These are phyloP conservation scores for Rheum nobile DNA, from an alignment of 148 eudicot species.

Conservation along the genomic window DNA sequence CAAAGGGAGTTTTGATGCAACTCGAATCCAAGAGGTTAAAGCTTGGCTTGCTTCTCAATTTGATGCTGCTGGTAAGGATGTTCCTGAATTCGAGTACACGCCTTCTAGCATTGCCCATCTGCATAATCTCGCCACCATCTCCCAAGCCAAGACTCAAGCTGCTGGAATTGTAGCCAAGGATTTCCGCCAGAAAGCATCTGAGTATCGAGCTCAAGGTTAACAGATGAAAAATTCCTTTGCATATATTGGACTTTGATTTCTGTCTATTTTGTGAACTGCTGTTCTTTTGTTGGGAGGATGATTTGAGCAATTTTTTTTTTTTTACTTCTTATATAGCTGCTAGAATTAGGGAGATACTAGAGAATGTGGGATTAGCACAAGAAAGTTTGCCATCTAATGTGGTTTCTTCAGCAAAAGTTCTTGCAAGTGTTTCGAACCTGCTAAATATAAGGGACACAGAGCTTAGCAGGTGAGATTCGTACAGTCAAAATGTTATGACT, in stretches of 20 bases:
- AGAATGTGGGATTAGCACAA: constrained; percentile 84
- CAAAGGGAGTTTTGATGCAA: constrained; percentile 42
- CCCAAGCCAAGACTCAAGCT: constrained; percentile 90
- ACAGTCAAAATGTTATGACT: neutral
- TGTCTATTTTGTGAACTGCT: neutral
- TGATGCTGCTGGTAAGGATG: constrained; percentile 75
- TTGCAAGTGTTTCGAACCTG: too few species aligned
- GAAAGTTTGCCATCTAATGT: too few species aligned
- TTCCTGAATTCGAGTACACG: constrained; percentile 88
- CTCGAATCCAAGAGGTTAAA: too few species aligned
- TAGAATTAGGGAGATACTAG: constrained; percentile 86
- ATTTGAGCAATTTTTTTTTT: too few species aligned
- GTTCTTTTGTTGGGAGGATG: neutral
- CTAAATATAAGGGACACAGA: too few species aligned
- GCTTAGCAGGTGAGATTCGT: constrained; percentile 59
- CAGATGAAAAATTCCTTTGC: neutral
- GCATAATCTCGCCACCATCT: constrained; percentile 68
- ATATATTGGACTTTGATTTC: neutral
- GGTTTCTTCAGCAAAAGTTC: too few species aligned
- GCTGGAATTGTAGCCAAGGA: constrained; percentile 75
- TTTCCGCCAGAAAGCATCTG: constrained; percentile 82
- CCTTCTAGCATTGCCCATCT: constrained; percentile 75
- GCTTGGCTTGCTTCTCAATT: constrained; percentile 81
- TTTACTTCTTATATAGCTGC: constrained; percentile 54
- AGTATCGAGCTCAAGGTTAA: constrained; percentile 81